A percentile compares a stretch with the other conserved stretches of the same genome.
Conservation (phyloP, 352 stramenopile species). For the Paralagenidium karlingii region DNA sequence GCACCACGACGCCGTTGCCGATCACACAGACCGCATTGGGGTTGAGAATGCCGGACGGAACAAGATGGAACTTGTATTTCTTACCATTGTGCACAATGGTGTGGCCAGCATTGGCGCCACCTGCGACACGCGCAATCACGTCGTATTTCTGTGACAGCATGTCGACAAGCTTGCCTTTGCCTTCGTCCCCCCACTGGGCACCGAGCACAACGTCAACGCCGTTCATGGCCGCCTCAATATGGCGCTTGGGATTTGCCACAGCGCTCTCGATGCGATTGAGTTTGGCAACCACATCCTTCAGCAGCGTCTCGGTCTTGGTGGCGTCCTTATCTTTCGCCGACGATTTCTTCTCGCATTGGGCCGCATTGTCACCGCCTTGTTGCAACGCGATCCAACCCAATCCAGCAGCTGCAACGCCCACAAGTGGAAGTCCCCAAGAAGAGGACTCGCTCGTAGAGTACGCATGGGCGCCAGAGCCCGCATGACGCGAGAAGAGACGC, state of each 20-base stretch:
- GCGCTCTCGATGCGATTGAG: constrained; percentile 81
- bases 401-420: too few relatives aligned
- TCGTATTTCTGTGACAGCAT: constrained; percentile 91
- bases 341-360: too few relatives aligned
- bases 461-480: too few relatives aligned
- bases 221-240: constrained; percentile 44
- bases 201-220: constrained; percentile 92
- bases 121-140: constrained; percentile 93
- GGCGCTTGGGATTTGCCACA: constrained; percentile 66
- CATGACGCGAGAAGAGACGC: too few relatives aligned
- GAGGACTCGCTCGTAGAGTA: too few relatives aligned
- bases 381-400: too few relatives aligned
- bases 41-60: constrained; percentile 97
- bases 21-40: constrained; percentile 92
- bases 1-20: constrained; percentile 97
- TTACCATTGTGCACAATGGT: constrained; percentile 97
- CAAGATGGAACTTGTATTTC: constrained; percentile 99
- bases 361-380: too few relatives aligned
- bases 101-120: constrained; percentile 97
- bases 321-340: background rate
- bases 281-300: constrained; percentile 76
- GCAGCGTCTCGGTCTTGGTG: constrained; percentile 41
- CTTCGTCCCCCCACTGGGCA: constrained; percentile 98
- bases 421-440: too few relatives aligned
- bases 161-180: constrained; percentile 98